Percentiles rank a stretch among this genome's conserved stretches.
Conservation (phyloP, 2,329 filamentous ascomycete genomes). For the Colletotrichum echinochloae region DNA sequence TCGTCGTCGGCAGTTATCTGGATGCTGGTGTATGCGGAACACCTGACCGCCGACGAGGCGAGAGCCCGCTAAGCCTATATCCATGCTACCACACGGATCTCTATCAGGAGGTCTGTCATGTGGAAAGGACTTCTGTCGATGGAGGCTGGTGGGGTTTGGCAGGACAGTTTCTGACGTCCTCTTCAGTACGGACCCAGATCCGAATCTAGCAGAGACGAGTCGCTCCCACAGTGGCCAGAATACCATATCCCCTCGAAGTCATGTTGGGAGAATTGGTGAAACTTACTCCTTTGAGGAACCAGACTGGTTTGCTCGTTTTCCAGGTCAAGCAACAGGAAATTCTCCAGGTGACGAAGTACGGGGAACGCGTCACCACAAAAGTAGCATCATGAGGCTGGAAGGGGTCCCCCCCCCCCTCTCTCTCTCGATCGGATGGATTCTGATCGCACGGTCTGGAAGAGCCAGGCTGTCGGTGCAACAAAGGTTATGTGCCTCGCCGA, state of each 20-base stretch:
- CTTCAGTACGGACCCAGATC: not conserved
- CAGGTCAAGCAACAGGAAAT: not conserved
- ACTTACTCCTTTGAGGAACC: not conserved
- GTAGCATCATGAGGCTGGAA: not conserved
- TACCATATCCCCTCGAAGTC: not conserved
- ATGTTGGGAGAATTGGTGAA: not conserved
- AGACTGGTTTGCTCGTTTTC: not conserved
- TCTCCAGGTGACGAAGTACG: not conserved
- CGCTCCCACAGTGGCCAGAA: not conserved
- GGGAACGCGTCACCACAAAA: slow-evolving; percentile 22
- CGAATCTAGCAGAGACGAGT: not conserved
- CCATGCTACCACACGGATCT: slow-evolving; percentile 49
- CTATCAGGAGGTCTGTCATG: slow-evolving; percentile 42
- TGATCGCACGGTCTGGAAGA: slow-evolving; percentile 1
- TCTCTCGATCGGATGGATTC: slow-evolving; percentile 12
- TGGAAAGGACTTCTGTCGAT: not conserved
- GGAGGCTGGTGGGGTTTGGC: not conserved
- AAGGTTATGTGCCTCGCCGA: slow-evolving; percentile 29
- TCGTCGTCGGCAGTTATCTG: not conserved
- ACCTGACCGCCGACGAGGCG: slow-evolving; percentile 44
- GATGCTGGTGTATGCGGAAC: slow-evolving; percentile 47
- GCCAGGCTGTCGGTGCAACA: slow-evolving; percentile 24
- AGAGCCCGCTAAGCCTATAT: slow-evolving; percentile 46
- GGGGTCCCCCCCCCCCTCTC: not conserved
- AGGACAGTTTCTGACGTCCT: not conserved